Conservation (phyloP, 139 green algal species). For the Chara braunii region DNA sequence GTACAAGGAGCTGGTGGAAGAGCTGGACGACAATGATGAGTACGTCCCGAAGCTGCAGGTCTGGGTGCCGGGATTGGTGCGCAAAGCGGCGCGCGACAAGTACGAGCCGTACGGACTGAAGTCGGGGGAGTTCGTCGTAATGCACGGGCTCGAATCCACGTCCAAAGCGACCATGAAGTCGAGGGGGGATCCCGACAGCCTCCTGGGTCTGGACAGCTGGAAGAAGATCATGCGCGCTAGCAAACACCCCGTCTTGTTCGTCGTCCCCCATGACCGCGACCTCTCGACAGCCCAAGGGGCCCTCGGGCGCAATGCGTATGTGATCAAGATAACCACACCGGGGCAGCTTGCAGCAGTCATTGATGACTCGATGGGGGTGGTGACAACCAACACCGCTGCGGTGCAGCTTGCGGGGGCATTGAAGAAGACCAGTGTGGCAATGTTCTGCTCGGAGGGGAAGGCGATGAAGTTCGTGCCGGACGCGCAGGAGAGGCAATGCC, state of each 20-base stretch:
- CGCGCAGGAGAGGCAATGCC: background rate
- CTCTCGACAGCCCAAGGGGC: background rate
- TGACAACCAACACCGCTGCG: slow-evolving; percentile 34
- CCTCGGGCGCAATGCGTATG: background rate
- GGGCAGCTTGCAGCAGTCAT: slow-evolving; percentile 26
- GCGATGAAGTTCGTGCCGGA: slow-evolving; percentile 21
- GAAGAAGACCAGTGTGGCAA: slow-evolving; percentile 30
- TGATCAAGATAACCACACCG: background rate
- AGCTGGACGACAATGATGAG: background rate
- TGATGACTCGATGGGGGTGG: slow-evolving; percentile 14
- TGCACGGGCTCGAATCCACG: slow-evolving; percentile 24
- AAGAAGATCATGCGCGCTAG: slow-evolving; percentile 2
- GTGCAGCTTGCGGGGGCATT: slow-evolving; percentile 26
- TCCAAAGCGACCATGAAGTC: slow-evolving; percentile 24
- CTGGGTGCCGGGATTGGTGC: slow-evolving; percentile 2
- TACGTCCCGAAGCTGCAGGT: slow-evolving; percentile 10
- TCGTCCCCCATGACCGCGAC: background rate
- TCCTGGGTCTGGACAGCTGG: background rate
- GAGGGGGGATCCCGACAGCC: slow-evolving; percentile 21
- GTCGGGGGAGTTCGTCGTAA: slow-evolving; percentile 4
- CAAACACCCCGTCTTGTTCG: background rate
- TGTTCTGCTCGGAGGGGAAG: slow-evolving; percentile 32
- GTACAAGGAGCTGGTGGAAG: slow-evolving; percentile 22
- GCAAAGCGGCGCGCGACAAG: slow-evolving; percentile 8
- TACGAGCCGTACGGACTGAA: background rate